A percentile compares a stretch with the other conserved stretches of the same genome.
phyloP scores from a whole-genome alignment of 1,139 yeast genomes.

The Magnusiomyces suaveolens region DNA sequence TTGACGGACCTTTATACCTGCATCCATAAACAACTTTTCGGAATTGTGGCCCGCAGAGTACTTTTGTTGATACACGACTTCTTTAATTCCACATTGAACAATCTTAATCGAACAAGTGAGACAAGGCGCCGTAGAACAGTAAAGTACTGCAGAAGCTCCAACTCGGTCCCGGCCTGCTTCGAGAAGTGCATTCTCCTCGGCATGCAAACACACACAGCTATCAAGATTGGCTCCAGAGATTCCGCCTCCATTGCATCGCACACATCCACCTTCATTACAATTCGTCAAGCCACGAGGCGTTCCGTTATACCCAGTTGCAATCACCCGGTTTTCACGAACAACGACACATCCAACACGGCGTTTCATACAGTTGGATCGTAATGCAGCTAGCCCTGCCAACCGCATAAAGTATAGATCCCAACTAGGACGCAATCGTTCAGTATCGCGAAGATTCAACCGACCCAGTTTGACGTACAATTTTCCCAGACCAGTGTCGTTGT shows the following conservation, averaged over 20 bases:
- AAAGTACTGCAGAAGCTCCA: constrained; percentile 52
- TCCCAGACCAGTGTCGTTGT: constrained; percentile 43
- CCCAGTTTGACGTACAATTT: constrained; percentile 45
- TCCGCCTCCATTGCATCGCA: constrained; percentile 54
- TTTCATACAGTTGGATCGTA: constrained; percentile 92
- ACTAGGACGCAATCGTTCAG: constrained; percentile 68
- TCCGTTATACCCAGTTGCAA: constrained; percentile 96
- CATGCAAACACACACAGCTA: constrained; percentile 89
- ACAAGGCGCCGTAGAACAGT: constrained; percentile 97
- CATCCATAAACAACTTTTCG: constrained; percentile 60
- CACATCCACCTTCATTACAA: constrained; percentile 94
- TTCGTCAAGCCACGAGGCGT: constrained; percentile 82
- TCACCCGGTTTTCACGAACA: constrained; percentile 73
- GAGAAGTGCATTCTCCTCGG: constrained; percentile 89
- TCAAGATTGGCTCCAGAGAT: constrained; percentile 61
- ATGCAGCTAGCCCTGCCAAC: constrained; percentile 85
- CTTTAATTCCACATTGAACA: constrained; percentile 82
- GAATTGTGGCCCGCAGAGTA: constrained; percentile 83
- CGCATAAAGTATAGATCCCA: constrained; percentile 97
- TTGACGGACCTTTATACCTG: constrained; percentile 66
- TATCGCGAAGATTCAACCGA: constrained; percentile 46
- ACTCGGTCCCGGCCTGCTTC: constrained; percentile 91
- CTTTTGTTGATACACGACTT: constrained; percentile 89
- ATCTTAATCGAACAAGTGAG: constrained; percentile 90
- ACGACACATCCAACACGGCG: constrained; percentile 93